Evolutionary conservation across 192 early-diverging fungal genomes (phyloP).

Genomic region (Piromyces finnis): DNA sequence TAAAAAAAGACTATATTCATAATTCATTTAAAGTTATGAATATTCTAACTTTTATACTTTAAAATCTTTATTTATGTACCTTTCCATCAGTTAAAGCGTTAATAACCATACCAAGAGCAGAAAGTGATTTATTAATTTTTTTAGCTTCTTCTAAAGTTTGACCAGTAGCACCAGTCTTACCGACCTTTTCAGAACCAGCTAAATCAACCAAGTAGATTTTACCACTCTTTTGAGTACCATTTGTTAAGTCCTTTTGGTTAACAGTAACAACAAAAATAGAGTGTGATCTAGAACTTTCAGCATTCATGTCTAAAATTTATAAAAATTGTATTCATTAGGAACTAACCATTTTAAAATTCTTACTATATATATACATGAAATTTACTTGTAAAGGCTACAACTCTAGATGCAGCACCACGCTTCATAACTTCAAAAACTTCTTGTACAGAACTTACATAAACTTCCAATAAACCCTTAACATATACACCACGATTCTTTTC

Average conservation of each 20-base stretch:
- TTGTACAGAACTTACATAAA: constrained; percentile 84
- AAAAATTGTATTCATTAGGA: too few relatives aligned
- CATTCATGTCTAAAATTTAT: constrained; percentile 73
- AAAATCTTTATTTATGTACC: too few relatives aligned
- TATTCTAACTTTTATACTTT: too few relatives aligned
- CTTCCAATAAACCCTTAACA: constrained; percentile 91
- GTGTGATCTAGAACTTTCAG: constrained; percentile 92
- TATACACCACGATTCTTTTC: constrained; percentile 94
- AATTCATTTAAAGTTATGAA: too few relatives aligned
- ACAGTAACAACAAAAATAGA: constrained; percentile 97
- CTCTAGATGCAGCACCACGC: constrained; percentile 68
- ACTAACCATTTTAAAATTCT: too few relatives aligned
- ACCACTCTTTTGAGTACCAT: constrained; percentile 77
- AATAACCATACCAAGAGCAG: constrained; percentile 98
- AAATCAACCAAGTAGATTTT: constrained; percentile 93
- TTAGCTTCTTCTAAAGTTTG: constrained; percentile 99
- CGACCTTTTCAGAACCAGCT: constrained; percentile 95
- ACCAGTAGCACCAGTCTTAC: constrained; percentile 93
- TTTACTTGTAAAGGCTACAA: constrained; percentile 80
- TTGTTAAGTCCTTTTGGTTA: constrained; percentile 77
- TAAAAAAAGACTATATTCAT: too few relatives aligned
- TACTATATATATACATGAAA: too few relatives aligned
- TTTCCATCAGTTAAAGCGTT: constrained; percentile 97
- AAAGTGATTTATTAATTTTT: constrained; percentile 98
- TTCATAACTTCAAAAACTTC: constrained; percentile 98